phyloP scores from a whole-genome alignment of 495 filamentous ascomycete genomes.

The Aspergillus steynii region DNA sequence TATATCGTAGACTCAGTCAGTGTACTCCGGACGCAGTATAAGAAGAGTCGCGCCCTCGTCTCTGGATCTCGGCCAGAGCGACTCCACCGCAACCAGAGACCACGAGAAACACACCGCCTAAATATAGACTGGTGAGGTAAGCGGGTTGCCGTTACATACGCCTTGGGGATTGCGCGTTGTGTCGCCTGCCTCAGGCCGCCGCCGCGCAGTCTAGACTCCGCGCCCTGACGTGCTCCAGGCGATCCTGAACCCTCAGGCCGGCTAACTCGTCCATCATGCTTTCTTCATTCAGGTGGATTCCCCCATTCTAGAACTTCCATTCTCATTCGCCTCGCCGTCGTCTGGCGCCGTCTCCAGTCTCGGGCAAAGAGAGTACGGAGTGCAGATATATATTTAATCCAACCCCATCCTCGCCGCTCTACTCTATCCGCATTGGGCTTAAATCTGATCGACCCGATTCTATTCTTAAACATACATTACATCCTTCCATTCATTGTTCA shows the following conservation, averaged over 20 bases:
- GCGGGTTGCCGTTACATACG: slow-evolving; percentile 6
- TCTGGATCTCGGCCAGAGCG: background rate
- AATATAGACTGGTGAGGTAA: slow-evolving; percentile 23
- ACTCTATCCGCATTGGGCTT: background rate
- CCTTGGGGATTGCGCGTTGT: slow-evolving; percentile 18
- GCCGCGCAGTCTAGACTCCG: slow-evolving; percentile 9
- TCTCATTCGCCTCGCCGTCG: no score
- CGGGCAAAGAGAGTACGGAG: no score
- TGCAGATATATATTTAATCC: background rate
- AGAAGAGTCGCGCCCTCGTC: no score
- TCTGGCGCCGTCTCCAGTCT: no score
- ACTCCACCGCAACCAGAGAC: slow-evolving; percentile 11
- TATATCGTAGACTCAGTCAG: no score
- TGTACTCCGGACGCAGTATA: no score
- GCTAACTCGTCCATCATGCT: background rate
- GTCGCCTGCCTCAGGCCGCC: slow-evolving; percentile 11
- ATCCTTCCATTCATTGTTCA: background rate
- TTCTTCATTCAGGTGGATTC: slow-evolving; percentile 1
- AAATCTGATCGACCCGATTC: background rate
- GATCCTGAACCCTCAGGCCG: background rate
- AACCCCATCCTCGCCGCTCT: background rate
- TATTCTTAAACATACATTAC: background rate
- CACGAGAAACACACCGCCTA: slow-evolving; percentile 7
- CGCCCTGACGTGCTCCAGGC: slow-evolving; percentile 11
- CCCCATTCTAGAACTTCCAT: background rate